These are phyloP conservation scores for Linnemannia elongata DNA, from an alignment of 192 early-diverging fungal genomes.

Conservation along the genomic window DNA sequence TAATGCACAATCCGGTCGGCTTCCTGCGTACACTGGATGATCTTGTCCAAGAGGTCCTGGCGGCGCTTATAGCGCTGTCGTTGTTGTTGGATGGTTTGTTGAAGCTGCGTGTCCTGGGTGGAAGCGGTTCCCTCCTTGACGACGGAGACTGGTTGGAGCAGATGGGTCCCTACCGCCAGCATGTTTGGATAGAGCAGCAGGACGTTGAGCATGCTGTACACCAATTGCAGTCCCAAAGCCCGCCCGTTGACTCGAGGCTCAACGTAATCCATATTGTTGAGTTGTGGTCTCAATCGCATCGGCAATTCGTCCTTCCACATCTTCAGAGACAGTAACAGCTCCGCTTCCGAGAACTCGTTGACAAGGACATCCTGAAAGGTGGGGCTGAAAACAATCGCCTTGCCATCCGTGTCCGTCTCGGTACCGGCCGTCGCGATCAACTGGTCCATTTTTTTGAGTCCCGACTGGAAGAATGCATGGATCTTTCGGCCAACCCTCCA, in stretches of 20 bases:
- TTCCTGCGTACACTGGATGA: conserved; percentile 46
- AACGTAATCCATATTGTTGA: conserved; percentile 17
- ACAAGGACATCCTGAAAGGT: conserved; percentile 14
- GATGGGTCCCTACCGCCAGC: conserved; percentile 34
- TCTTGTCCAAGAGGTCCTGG: conserved; percentile 41
- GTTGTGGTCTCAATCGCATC: conserved; percentile 4
- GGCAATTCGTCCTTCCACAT: conserved; percentile 46
- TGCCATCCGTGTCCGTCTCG: background rate
- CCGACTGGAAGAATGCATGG: conserved; percentile 44
- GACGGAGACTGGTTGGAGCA: conserved; percentile 3
- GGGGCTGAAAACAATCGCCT: background rate
- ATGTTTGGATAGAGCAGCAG: conserved; percentile 43
- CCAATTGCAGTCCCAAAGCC: conserved; percentile 33
- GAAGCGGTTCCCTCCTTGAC: background rate
- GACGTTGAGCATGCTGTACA: conserved; percentile 38
- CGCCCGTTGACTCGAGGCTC: conserved; percentile 53
- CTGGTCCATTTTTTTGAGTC: conserved; percentile 37
- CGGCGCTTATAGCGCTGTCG: conserved; percentile 29
- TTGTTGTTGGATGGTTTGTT: conserved; percentile 3
- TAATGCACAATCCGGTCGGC: conserved; percentile 29
- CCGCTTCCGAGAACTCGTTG: conserved; percentile 46
- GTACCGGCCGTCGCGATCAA: conserved; percentile 16
- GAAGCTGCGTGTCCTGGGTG: background rate
- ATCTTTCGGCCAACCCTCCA: conserved; percentile 50
- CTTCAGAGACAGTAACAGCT: conserved; percentile 40